phyloP scores from a whole-genome alignment of 129 eudicot genomes.

The Helianthus tuberosus region DNA sequence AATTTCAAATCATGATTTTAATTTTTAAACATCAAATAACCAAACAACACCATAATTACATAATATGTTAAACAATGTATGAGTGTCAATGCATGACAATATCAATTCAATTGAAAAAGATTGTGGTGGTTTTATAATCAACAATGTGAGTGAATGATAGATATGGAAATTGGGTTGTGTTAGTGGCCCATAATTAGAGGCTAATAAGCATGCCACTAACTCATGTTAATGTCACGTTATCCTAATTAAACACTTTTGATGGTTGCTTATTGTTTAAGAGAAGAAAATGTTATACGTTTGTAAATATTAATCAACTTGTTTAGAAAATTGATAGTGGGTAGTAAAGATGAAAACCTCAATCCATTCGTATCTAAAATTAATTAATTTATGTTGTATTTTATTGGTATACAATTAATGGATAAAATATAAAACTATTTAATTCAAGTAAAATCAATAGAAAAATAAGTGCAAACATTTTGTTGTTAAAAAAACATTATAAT shows the following conservation, averaged over 20 bases:
- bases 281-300: not conserved
- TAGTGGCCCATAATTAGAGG: conserved; percentile 44
- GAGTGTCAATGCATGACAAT: conserved; percentile 29
- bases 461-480: not conserved
- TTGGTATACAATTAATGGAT: not conserved
- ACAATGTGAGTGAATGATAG: conserved; percentile 10
- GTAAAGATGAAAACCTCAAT: not conserved
- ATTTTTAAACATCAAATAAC: not conserved
- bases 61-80: conserved; percentile 8
- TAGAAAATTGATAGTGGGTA: conserved; percentile 5
- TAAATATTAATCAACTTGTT: not conserved
- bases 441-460: not conserved
- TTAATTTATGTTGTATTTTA: not conserved
- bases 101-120: conserved; percentile 10
- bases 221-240: conserved; percentile 22
- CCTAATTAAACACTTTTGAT: conserved; percentile 18
- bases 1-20: not conserved
- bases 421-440: not conserved
- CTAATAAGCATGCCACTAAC: conserved; percentile 24
- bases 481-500: no score
- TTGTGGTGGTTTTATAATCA: conserved; percentile 26
- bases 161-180: conserved; percentile 27
- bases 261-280: conserved; percentile 23
- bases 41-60: not conserved
- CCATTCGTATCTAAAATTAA: not conserved